A percentile compares a stretch with the other conserved stretches of the same genome.
These are phyloP conservation scores for Vickermania spadyakhi DNA, from an alignment of 208 protist genomes.

Conservation along the genomic window DNA sequence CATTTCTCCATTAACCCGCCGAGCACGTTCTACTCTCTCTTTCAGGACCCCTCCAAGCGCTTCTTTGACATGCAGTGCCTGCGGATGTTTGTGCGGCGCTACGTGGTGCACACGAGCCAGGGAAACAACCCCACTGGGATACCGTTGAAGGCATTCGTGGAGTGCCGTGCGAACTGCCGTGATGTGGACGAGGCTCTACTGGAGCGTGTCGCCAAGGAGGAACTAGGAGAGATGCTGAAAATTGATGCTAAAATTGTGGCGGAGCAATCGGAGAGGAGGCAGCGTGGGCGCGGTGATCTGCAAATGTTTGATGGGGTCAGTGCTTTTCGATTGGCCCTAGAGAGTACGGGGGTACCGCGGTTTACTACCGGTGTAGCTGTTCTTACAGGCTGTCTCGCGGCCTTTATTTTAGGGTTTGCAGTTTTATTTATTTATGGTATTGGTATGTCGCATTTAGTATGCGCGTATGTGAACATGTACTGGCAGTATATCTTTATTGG, in stretches of 20 bases:
- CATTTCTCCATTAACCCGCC: slow-evolving; percentile 49
- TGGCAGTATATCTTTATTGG: not conserved
- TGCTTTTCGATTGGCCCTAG: not conserved
- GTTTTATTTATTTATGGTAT: not conserved
- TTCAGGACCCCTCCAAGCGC: slow-evolving; percentile 30
- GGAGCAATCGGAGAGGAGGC: not conserved
- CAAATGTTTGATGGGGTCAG: not conserved
- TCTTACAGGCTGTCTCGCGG: not conserved
- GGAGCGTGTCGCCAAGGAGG: slow-evolving; percentile 29
- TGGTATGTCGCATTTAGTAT: not conserved
- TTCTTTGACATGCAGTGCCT: slow-evolving; percentile 77
- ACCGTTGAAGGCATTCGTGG: slow-evolving; percentile 57
- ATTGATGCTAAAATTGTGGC: slow-evolving; percentile 38
- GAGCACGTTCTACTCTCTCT: slow-evolving; percentile 48
- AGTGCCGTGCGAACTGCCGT: slow-evolving; percentile 36
- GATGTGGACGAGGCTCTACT: slow-evolving; percentile 47
- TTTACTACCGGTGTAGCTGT: not conserved
- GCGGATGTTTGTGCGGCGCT: slow-evolving; percentile 80
- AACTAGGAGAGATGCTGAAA: slow-evolving; percentile 54
- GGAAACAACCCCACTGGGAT: slow-evolving; percentile 58
- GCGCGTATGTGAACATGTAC: not conserved
- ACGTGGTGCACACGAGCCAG: slow-evolving; percentile 67
- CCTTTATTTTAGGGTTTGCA: not conserved
- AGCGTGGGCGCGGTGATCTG: not conserved
- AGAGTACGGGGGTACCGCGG: not conserved